Evolutionary conservation across 495 filamentous ascomycete genomes (phyloP).

Genomic region (Cercophora samala): DNA sequence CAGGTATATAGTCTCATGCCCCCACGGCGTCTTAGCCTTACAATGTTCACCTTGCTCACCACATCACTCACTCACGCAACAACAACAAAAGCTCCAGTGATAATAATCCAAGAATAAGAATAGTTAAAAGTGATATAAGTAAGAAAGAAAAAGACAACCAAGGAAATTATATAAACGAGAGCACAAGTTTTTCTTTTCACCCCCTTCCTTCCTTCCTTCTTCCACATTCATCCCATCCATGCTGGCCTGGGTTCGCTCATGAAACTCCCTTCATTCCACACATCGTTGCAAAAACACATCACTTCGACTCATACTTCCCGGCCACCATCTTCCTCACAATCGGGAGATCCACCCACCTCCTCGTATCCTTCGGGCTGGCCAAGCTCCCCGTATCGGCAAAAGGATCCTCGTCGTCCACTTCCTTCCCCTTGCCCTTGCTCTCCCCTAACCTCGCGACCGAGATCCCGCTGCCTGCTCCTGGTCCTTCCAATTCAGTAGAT

Average conservation of each 20-base stretch:
- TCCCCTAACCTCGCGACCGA: slow-evolving; percentile 50
- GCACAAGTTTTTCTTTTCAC: neutral
- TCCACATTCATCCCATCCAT: neutral
- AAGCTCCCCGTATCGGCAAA: slow-evolving; percentile 43
- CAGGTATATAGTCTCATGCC: neutral
- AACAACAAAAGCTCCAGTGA: neutral
- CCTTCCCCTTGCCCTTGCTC: slow-evolving; percentile 41
- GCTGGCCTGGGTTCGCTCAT: neutral
- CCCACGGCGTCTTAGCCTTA: neutral
- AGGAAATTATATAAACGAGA: neutral
- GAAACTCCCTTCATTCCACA: neutral
- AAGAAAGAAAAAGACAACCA: neutral
- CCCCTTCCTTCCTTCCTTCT: too few species aligned
- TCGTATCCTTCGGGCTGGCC: slow-evolving; percentile 37
- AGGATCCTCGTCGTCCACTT: slow-evolving; percentile 39
- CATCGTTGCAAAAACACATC: slow-evolving; percentile 15
- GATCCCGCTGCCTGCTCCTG: slow-evolving; percentile 57
- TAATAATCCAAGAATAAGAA: slow-evolving; percentile 6
- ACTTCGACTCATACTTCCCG: slow-evolving; percentile 70
- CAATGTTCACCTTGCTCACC: neutral
- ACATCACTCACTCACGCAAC: neutral
- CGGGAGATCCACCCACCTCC: slow-evolving; percentile 70
- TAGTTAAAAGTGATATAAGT: slow-evolving; percentile 8
- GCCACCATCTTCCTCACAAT: slow-evolving; percentile 69
- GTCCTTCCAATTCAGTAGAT: slow-evolving; percentile 43